phyloP scores from a whole-genome alignment of 495 filamentous ascomycete genomes.

The Aspergillus wentii region DNA sequence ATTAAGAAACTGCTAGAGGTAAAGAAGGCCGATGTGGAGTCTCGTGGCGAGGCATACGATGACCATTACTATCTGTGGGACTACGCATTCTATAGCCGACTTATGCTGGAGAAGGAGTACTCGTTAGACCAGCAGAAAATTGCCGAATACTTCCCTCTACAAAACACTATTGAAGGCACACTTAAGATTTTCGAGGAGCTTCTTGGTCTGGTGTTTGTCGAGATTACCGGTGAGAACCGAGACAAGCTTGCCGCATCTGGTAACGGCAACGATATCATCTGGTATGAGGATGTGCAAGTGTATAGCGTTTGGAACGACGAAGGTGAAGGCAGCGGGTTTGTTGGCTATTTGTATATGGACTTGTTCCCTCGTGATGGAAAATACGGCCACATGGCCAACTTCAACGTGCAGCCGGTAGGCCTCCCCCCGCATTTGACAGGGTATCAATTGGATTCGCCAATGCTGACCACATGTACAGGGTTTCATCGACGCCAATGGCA shows the following conservation, averaged over 20 bases:
- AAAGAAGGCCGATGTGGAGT: constrained; percentile 72
- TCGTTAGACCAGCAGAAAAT: constrained; percentile 84
- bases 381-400: constrained; percentile 71
- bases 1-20: constrained; percentile 64
- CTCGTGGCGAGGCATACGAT: constrained; percentile 54
- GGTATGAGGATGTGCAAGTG: constrained; percentile 66
- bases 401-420: constrained; percentile 63
- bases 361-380: constrained; percentile 64
- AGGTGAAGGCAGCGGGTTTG: constrained; percentile 58
- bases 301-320: constrained; percentile 71
- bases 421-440: constrained; percentile 3
- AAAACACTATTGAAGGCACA: constrained; percentile 83
- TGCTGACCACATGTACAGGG: constrained; percentile 30
- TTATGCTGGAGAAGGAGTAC: constrained; percentile 91
- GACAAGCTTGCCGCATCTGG: constrained; percentile 49
- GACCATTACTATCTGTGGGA: constrained; percentile 92
- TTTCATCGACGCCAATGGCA: constrained; percentile 53
- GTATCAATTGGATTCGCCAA: too few species aligned
- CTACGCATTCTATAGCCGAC: constrained; percentile 75
- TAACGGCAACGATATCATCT: constrained; percentile 61
- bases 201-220: constrained; percentile 87
- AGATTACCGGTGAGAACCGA: constrained; percentile 61
- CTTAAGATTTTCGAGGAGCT: constrained; percentile 90
- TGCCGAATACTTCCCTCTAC: constrained; percentile 90
- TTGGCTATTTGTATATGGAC: constrained; percentile 69